These are phyloP conservation scores for Rosa hybrid DNA, from an alignment of 331 rosid species.

Conservation along the genomic window DNA sequence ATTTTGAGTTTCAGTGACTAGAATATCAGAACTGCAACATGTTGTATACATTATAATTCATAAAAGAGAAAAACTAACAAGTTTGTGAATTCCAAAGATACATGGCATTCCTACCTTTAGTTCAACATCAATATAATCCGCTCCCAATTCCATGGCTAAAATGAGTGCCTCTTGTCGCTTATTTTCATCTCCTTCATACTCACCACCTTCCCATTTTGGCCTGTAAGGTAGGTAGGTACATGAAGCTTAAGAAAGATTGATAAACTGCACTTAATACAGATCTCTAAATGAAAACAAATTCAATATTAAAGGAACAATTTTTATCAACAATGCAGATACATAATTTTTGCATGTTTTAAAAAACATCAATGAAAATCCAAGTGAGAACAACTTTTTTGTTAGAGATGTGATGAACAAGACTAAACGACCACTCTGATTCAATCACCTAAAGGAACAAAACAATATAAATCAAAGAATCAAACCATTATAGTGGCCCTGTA, in stretches of 20 bases:
- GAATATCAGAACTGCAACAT: background rate
- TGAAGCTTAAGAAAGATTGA: background rate
- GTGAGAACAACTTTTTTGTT: background rate
- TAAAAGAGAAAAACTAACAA: background rate
- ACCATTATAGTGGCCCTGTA: background rate
- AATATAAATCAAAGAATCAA: background rate
- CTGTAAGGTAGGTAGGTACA: slow-evolving; percentile 23
- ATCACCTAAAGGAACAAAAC: background rate
- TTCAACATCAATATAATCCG: slow-evolving; percentile 45
- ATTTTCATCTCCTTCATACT: slow-evolving; percentile 41
- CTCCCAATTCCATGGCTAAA: slow-evolving; percentile 43
- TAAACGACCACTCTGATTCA: background rate
- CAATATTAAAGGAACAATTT: background rate
- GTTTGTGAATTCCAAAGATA: background rate
- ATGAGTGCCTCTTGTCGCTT: slow-evolving; percentile 39
- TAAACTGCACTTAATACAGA: background rate
- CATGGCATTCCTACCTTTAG: slow-evolving; percentile 25
- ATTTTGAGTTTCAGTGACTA: background rate
- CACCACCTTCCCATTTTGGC: slow-evolving; percentile 52
- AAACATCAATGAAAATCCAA: background rate
- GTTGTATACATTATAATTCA: too few species aligned
- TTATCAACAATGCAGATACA: background rate
- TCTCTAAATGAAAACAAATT: background rate
- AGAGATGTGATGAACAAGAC: background rate
- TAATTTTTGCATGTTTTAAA: background rate